These are phyloP conservation scores for Nannizziopsis barbatae DNA, from an alignment of 2,329 filamentous ascomycete genomes.

Conservation along the genomic window DNA sequence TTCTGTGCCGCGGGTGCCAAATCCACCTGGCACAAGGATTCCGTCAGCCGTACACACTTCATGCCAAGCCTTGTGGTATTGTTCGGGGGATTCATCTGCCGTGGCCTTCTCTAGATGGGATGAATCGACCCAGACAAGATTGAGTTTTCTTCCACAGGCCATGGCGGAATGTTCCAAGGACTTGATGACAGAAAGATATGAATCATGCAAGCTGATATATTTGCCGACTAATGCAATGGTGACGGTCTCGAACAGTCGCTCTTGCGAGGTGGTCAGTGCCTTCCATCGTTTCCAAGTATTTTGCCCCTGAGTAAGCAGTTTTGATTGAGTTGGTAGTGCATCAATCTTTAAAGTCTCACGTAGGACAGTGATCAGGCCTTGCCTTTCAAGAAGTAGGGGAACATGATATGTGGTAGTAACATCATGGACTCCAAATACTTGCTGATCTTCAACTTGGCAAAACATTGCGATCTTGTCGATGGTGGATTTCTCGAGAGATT, in stretches of 20 bases:
- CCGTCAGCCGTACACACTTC: slow-evolving; percentile 55
- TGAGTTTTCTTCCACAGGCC: slow-evolving; percentile 67
- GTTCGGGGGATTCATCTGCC: slow-evolving; percentile 51
- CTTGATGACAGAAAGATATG: slow-evolving; percentile 75
- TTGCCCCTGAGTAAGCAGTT: slow-evolving; percentile 51
- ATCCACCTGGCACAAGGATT: slow-evolving; percentile 51
- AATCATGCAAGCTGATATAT: slow-evolving; percentile 74
- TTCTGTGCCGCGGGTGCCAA: slow-evolving; percentile 69
- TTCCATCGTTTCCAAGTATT: slow-evolving; percentile 73
- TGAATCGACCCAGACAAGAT: slow-evolving; percentile 75
- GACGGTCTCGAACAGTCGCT: slow-evolving; percentile 57
- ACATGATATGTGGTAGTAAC: slow-evolving; percentile 90
- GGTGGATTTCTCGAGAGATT: slow-evolving; percentile 58
- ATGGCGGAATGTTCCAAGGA: slow-evolving; percentile 85
- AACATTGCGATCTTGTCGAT: slow-evolving; percentile 79
- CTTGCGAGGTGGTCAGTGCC: slow-evolving; percentile 54
- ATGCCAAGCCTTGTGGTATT: slow-evolving; percentile 80
- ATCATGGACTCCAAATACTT: slow-evolving; percentile 79
- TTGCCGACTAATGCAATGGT: slow-evolving; percentile 85
- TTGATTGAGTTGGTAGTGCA: slow-evolving; percentile 41
- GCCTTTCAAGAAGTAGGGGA: slow-evolving; percentile 76
- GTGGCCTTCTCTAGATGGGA: slow-evolving; percentile 64
- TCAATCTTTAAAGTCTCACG: slow-evolving; percentile 55
- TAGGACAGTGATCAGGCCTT: slow-evolving; percentile 62
- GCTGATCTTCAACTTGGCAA: slow-evolving; percentile 75